Conservation (phyloP, 192 early-diverging fungal genomes). For the Phycomyces nitens region DNA sequence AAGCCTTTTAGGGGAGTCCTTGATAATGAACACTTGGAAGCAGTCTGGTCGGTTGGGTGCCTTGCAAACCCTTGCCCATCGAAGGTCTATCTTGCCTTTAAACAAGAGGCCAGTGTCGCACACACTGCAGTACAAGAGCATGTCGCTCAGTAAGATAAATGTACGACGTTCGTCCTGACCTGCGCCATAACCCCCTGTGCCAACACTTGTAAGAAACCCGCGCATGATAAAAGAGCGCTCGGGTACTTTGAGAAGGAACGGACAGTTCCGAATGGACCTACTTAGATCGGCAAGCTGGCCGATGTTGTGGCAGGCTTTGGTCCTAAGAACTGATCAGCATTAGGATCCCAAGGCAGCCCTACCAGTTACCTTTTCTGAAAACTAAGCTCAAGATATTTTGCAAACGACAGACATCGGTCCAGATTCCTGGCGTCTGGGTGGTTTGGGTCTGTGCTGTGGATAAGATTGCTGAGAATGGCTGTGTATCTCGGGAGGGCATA, state of each 20-base stretch:
- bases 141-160: neutral
- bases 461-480: neutral
- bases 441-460: neutral
- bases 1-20: too few species aligned
- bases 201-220: too few species aligned
- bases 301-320: too few species aligned
- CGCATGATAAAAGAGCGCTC: too few species aligned
- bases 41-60: neutral
- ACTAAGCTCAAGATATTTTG: neutral
- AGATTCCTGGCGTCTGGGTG: constrained; percentile 3
- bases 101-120: neutral
- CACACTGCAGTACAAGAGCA: neutral
- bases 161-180: too few species aligned
- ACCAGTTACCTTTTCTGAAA: neutral
- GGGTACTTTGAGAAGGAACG: too few species aligned
- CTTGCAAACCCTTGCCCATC: neutral
- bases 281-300: too few species aligned
- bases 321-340: too few species aligned
- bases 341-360: too few species aligned
- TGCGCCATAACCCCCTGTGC: too few species aligned
- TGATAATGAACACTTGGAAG: neutral
- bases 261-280: too few species aligned
- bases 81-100: neutral
- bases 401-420: neutral
- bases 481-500: neutral